Evolutionary conservation across 805 yeast genomes (phyloP), one percentile per base, ranked within the genome.

Genomic region (Suhomyces sp.): DNA sequence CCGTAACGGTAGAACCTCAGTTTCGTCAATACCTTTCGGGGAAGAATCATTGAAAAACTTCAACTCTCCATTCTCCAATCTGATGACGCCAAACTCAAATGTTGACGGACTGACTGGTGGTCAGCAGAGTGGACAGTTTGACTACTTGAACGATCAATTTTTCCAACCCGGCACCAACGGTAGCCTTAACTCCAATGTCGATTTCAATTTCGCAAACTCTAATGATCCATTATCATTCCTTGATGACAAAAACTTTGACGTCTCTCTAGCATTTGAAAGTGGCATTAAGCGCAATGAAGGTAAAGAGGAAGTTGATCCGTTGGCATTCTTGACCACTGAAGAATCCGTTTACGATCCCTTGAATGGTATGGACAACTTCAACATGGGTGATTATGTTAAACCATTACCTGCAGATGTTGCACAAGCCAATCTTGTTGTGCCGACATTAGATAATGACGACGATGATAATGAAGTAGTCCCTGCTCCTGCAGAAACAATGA

Each of bases 261-360:
- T 83, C 10, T 71, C 78, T 13, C 64, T 83, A 54, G 86, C 85
- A 3, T 82, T 84, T 58, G 24, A 33, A 17, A 19, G 19, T 12
- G n/a, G n/a, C 19, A 12, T 35, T 26, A 22, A 22, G 40, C 44
- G 13, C 5, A 48, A 23, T 13, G 19, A 47, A 40, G 38, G 13
- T n/a, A 38, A 17, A 38, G 24, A 38, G 23, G 59, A 58, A 6
- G 53, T 56, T 2, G 80, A 77, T 53, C 78, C 81, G 8, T 60
- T 80, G 12, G 67, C 71, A 7, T 61, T 67, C 22, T 66, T 84
- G 51, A 79, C 80, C 3, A 76, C 82, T 2, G 87, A 84, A 62
- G 86, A 82, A 56, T 78, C 85, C 1, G 64, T 75, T 27, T 81
- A 80, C 61, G 88, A 84, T 65, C 84, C 86, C 41, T 72, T 82